Evolutionary conservation across 2,329 filamentous ascomycete genomes (phyloP), one percentile per base, ranked within the genome.

Genomic region (Penicillium brevicompactum): DNA sequence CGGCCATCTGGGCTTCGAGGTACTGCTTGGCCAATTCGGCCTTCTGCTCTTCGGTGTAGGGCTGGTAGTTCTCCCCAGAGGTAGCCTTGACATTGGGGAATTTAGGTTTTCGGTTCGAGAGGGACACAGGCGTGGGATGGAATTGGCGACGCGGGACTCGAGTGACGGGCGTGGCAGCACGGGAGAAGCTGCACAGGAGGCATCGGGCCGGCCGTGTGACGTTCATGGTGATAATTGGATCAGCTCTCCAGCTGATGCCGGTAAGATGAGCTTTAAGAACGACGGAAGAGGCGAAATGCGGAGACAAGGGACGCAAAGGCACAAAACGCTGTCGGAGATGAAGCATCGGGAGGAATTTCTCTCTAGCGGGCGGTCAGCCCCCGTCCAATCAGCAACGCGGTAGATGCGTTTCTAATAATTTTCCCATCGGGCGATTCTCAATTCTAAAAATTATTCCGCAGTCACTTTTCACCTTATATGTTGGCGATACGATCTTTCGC

Each of bases 1-100:
- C 91, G 53, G 85, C 86, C 64, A 95, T 81, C 78, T 97, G 93
- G 71, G 88, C 85, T 14, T 87, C 82, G 0, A 91, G 90, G 79
- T 96, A 97, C 65, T 83, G 84, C 68, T 84, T 76, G 55, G 76
- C 75, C 55, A 96, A 80, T 18, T 76, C 67, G 56, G 81, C 80
- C 67, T 85, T 83, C 69, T 94, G 87, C 60, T 86, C 81, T 40
- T 81, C 75, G 13, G 85, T 86, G 77, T 92, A 94, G 13, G 83
- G 79, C 59, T 85, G 81, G 60, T 72, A 70, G 46, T 74, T 58
- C 18, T 64, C 59, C 7, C 60, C 61, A 13, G 73, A 66, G 3
- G 69, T 59, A 30, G 67, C 69, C 59, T 76, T 75, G 48, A 74
- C 64, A 59, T 69, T 76, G 37, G 72, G 65, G 55, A 74, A 69